Base-by-base conservation (phyloP, 2,329 filamentous ascomycete species). In the Ophiosphaerella herpotricha region DNA sequence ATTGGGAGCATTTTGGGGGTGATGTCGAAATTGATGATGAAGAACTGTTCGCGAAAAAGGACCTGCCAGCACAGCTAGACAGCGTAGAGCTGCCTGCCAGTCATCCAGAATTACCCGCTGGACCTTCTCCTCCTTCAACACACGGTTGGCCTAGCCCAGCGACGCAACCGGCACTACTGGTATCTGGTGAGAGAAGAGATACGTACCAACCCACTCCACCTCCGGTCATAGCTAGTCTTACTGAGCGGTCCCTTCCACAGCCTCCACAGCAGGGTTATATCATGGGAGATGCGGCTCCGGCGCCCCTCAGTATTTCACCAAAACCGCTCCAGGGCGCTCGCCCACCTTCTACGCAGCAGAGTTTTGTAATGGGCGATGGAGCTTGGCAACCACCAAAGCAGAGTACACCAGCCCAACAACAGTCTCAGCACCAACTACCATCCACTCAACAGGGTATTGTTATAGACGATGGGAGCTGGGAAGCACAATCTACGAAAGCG, bases 1-100 rank as follows among this genome's bases (percentile, higher is more conserved):
- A 73, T 33, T 74, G 72, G 72, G 71, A 74, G 40, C 70, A 64
- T 31, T 66, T 74, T 53, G 70, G 70, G 9, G 54, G 41, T 6
- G 59, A 46, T 7, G 66, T 64, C 4, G 71, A 73, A 37, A 62
- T 73, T 31, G 71, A 73, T 33, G 71, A 74, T 36, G 69, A 70
- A 31, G 70, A 67, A 7, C 36, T 69, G 6, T 73, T 70, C 46
- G 58, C 45, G n/a, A 71, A 68, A 52, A 64, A 62, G 36, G 40
- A 52, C 16, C 48, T 55, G 34, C 49, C 58, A 14, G 54, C 46
- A 26, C 57, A 70, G 21, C 31, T 61, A 16, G 60, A 62, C 39
- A 70, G 67, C 35, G 55, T 65, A 12, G 70, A 74, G 40, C 29
- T 73, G 4, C 67, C 68, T 7, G 58, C 57, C 9, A 43, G 26